Percentiles rank a stretch among this genome's conserved stretches.
Conservation (phyloP, 2,329 filamentous ascomycete species). For the Pseudogymnoascus sp. region DNA sequence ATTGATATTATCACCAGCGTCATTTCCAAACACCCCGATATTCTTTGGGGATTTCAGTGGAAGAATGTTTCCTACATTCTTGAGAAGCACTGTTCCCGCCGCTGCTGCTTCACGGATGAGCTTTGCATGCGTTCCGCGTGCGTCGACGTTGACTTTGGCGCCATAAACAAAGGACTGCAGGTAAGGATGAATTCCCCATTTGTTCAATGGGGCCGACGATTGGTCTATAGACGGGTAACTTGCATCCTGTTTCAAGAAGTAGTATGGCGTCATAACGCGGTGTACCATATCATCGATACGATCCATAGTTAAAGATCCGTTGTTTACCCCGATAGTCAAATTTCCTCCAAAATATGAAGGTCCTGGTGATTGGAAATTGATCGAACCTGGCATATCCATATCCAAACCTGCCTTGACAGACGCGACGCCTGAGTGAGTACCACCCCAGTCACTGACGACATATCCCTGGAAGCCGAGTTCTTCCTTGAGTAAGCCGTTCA, state of each 20-base stretch:
- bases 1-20: constrained; percentile 32
- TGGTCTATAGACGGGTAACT: constrained; percentile 33
- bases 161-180: constrained; percentile 10
- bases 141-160: constrained; percentile 36
- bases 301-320: constrained; percentile 34
- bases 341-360: constrained; percentile 17
- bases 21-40: constrained; percentile 41
- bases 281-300: constrained; percentile 42
- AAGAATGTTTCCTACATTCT: constrained; percentile 42
- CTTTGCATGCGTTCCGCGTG: constrained; percentile 44
- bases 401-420: constrained; percentile 39
- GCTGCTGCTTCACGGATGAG: constrained; percentile 49
- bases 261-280: constrained; percentile 49
- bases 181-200: neutral
- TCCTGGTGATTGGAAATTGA: constrained; percentile 32
- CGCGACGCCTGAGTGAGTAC: constrained; percentile 33
- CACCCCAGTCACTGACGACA: constrained; percentile 38
- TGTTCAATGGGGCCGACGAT: constrained; percentile 33
- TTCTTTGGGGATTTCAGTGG: constrained; percentile 39
- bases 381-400: constrained; percentile 42
- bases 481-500: constrained; percentile 41
- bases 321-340: constrained; percentile 36
- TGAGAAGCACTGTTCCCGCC: constrained; percentile 55
- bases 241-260: constrained; percentile 39
- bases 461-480: constrained; percentile 42